These are phyloP conservation scores for Betula pendula DNA, from an alignment of 306 rosid genomes.

Conservation along the genomic window DNA sequence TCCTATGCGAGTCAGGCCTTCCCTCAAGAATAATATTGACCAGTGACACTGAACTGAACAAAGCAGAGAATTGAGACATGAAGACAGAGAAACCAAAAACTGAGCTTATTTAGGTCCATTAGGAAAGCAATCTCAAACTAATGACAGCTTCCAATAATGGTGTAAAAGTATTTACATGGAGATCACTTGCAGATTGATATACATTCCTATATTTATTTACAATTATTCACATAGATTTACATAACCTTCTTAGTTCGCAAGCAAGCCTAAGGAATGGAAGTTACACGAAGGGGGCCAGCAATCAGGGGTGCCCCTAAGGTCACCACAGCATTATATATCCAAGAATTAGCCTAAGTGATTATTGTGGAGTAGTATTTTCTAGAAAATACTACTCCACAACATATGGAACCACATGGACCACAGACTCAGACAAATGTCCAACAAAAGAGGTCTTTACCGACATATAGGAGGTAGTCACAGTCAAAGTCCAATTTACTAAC, in stretches of 20 bases:
- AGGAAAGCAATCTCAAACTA: background rate
- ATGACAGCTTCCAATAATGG: background rate
- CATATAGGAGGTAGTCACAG: background rate
- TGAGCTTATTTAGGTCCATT: background rate
- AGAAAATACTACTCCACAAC: background rate
- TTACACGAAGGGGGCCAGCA: background rate
- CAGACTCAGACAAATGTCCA: background rate
- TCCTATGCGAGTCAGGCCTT: background rate
- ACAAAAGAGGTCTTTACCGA: background rate
- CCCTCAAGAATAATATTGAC: background rate
- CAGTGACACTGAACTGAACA: background rate
- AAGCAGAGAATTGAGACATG: background rate
- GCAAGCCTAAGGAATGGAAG: background rate
- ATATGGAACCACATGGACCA: background rate
- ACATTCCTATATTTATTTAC: background rate
- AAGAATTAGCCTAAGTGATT: background rate
- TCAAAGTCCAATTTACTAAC: background rate
- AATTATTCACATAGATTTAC: background rate
- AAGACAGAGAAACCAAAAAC: background rate
- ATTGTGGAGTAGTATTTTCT: no score
- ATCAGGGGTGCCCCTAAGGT: background rate
- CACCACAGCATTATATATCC: background rate
- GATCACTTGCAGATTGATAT: conserved; percentile 2
- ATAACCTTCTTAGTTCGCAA: background rate
- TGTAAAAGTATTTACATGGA: background rate